A percentile compares a stretch with the other conserved stretches of the same genome.
Evolutionary conservation across 257 asterid species (phyloP).

Genomic region (Nicotiana sylvestris): DNA sequence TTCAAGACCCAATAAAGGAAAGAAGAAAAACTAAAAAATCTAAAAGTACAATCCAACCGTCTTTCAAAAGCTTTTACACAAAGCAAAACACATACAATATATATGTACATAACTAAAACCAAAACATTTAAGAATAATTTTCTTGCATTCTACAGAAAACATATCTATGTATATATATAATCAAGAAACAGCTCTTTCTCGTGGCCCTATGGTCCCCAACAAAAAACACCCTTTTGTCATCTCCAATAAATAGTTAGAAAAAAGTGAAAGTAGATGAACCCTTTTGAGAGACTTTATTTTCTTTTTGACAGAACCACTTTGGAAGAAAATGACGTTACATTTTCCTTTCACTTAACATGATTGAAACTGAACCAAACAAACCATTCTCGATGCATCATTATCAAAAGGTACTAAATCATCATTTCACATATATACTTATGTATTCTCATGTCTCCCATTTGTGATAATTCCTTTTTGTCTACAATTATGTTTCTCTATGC

Average conservation of each 20-base stretch:
- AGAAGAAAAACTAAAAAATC: neutral
- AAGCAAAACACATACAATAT: neutral
- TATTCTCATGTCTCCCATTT: neutral
- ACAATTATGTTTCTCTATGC: neutral
- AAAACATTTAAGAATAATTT: neutral
- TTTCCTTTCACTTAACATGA: slow-evolving; percentile 24
- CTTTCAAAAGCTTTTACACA: neutral
- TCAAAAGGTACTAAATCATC: slow-evolving; percentile 11
- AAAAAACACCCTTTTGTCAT: slow-evolving; percentile 39
- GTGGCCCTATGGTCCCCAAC: slow-evolving; percentile 40
- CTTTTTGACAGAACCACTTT: slow-evolving; percentile 15
- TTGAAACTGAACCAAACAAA: slow-evolving; percentile 24
- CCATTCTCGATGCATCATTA: slow-evolving; percentile 22
- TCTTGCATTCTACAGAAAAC: neutral
- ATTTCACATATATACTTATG: slow-evolving; percentile 26
- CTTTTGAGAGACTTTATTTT: slow-evolving; percentile 20
- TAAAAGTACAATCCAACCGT: neutral
- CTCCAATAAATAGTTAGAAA: slow-evolving; percentile 40
- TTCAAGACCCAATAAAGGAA: neutral
- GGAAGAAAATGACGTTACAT: slow-evolving; percentile 51
- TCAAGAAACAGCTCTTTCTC: slow-evolving; percentile 27
- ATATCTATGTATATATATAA: too few species aligned
- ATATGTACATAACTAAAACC: neutral
- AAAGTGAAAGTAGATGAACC: slow-evolving; percentile 41
- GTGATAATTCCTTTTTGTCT: neutral